Evolutionary conservation across 1,284 basidiomycete species (phyloP).

Genomic region (Ceratobasidium sp.): DNA sequence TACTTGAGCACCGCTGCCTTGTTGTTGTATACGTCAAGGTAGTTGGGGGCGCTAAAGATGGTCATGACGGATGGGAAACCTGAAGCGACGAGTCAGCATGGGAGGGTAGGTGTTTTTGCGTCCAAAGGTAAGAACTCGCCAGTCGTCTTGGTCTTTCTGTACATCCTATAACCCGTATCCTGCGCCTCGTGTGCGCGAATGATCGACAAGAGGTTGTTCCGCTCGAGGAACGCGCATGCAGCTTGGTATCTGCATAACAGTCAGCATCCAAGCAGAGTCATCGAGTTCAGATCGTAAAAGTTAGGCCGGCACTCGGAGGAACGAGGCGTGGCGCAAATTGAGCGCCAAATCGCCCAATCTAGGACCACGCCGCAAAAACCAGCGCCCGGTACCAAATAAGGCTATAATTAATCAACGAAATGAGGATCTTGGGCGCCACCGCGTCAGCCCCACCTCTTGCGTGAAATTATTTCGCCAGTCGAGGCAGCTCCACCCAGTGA

Average conservation of each 20-base stretch:
- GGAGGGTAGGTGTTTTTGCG: conserved; percentile 43
- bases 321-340: conserved; percentile 32
- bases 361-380: not conserved
- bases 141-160: conserved; percentile 93
- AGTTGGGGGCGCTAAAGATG: conserved; percentile 95
- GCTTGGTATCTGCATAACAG: conserved; percentile 76
- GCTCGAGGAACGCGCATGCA: conserved; percentile 91
- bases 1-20: conserved; percentile 97
- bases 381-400: no score
- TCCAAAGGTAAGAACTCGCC: conserved; percentile 51
- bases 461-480: no score
- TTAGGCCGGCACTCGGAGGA: not conserved
- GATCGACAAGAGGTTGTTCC: conserved; percentile 93
- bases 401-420: no score
- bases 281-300: not conserved
- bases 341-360: not conserved
- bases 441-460: no score
- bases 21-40: conserved; percentile 96
- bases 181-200: conserved; percentile 96
- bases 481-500: no score
- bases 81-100: not conserved
- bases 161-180: conserved; percentile 97
- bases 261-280: not conserved
- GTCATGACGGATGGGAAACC: conserved; percentile 93
- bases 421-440: no score